A percentile compares a stretch with the other conserved stretches of the same genome.
These are phyloP conservation scores for Vigna radiata DNA, from an alignment of 306 rosid genomes.

Conservation along the genomic window DNA sequence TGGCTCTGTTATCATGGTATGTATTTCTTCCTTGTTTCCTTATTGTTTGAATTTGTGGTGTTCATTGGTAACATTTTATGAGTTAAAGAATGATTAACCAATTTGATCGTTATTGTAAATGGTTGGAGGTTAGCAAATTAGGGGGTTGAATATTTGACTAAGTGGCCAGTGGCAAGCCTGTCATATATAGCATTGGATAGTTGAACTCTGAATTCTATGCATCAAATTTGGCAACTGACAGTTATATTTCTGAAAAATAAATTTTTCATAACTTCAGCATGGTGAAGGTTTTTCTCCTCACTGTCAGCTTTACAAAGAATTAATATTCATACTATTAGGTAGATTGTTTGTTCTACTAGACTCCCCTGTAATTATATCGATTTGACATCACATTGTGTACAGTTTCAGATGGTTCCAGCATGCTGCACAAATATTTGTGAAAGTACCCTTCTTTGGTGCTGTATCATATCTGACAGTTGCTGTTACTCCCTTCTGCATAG, in stretches of 20 bases:
- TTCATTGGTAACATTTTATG: not conserved
- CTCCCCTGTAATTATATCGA: constrained; percentile 33
- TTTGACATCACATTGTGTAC: constrained; percentile 57
- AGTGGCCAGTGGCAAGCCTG: not conserved
- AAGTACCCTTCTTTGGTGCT: constrained; percentile 91
- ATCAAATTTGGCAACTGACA: not conserved
- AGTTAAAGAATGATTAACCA: not conserved
- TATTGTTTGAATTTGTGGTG: constrained; percentile 17
- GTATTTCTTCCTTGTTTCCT: constrained; percentile 32
- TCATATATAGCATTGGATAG: not conserved
- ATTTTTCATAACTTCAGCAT: not conserved
- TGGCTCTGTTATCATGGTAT: constrained; percentile 88
- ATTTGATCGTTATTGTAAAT: not conserved
- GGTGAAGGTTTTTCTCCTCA: not conserved
- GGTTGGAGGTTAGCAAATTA: not conserved
- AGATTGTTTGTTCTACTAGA: constrained; percentile 8
- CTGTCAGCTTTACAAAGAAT: not conserved
- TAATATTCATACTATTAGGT: not conserved
- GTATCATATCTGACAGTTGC: constrained; percentile 89
- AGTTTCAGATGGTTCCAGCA: constrained; percentile 96
- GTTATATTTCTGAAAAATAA: not conserved
- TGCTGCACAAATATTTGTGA: constrained; percentile 75
- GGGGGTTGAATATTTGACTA: not conserved
- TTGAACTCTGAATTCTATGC: not conserved
- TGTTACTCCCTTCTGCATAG: constrained; percentile 90